A percentile compares a stretch with the other conserved stretches of the same genome.
Evolutionary conservation across 2,329 filamentous ascomycete species (phyloP).

Genomic region (Hymenoscyphus albidus): DNA sequence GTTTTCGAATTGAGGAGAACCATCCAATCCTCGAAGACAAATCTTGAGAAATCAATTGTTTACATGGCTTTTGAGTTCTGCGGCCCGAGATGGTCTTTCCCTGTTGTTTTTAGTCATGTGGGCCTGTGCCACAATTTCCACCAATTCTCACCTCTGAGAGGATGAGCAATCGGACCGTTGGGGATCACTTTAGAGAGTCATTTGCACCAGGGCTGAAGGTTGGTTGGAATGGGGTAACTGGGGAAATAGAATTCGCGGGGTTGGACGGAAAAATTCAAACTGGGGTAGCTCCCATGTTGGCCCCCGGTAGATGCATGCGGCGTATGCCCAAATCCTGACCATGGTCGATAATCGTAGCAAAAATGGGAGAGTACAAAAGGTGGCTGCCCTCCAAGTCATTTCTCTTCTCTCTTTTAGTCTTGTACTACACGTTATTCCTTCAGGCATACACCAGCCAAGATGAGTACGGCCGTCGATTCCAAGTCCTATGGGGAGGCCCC

Average conservation of each 20-base stretch:
- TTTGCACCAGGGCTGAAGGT: background rate
- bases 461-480: slow-evolving; percentile 18
- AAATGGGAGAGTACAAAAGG: background rate
- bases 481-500: slow-evolving; percentile 9
- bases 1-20: too few relatives aligned
- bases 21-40: too few relatives aligned
- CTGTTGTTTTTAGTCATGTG: too few relatives aligned
- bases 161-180: background rate
- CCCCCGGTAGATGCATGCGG: background rate
- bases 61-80: too few relatives aligned
- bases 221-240: background rate
- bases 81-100: too few relatives aligned
- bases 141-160: too few relatives aligned
- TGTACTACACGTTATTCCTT: background rate
- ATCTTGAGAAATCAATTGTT: too few relatives aligned
- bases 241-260: background rate
- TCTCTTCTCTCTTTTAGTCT: background rate
- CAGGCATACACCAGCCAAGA: slow-evolving; percentile 15
- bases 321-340: background rate
- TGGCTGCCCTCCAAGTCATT: background rate
- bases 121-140: too few relatives aligned
- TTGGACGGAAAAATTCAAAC: background rate
- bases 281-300: background rate
- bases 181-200: background rate
- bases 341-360: background rate